phyloP scores from a whole-genome alignment of 495 filamentous ascomycete species.

The Penicillium flavigenum region DNA sequence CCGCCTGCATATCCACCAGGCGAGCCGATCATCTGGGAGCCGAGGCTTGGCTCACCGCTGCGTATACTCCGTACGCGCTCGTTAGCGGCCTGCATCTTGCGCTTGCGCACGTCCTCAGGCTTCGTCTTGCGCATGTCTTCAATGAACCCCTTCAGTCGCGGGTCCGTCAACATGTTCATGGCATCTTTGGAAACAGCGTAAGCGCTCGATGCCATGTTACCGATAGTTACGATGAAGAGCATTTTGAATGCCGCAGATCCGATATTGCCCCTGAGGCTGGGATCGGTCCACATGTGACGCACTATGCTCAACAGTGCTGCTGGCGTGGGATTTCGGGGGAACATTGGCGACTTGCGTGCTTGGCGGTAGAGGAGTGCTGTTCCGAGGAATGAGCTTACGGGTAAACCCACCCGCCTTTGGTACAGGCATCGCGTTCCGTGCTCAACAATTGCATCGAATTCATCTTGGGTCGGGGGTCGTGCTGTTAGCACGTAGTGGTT shows the following conservation, averaged over 20 bases:
- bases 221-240: slow-evolving; percentile 21
- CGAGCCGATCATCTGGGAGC: slow-evolving; percentile 7
- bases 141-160: slow-evolving; percentile 28
- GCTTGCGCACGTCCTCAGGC: slow-evolving; percentile 26
- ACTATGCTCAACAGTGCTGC: neutral
- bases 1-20: neutral
- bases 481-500: slow-evolving; percentile 20
- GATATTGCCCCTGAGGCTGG: neutral
- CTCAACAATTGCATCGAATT: slow-evolving; percentile 37
- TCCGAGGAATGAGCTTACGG: slow-evolving; percentile 16
- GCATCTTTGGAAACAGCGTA: slow-evolving; percentile 19
- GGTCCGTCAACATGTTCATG: slow-evolving; percentile 22
- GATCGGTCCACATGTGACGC: neutral
- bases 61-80: slow-evolving; percentile 16
- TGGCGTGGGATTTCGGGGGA: slow-evolving; percentile 14
- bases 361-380: slow-evolving; percentile 13
- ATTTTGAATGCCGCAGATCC: slow-evolving; percentile 19
- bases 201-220: slow-evolving; percentile 9
- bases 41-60: slow-evolving; percentile 12
- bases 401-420: slow-evolving; percentile 21
- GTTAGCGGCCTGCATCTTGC: slow-evolving; percentile 20
- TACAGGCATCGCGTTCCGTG: slow-evolving; percentile 25
- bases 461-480: slow-evolving; percentile 35
- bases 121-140: slow-evolving; percentile 22
- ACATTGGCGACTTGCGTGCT: slow-evolving; percentile 9